Base-by-base conservation (phyloP, 2,329 filamentous ascomycete genomes). In the Ophiostoma pallidulum region DNA sequence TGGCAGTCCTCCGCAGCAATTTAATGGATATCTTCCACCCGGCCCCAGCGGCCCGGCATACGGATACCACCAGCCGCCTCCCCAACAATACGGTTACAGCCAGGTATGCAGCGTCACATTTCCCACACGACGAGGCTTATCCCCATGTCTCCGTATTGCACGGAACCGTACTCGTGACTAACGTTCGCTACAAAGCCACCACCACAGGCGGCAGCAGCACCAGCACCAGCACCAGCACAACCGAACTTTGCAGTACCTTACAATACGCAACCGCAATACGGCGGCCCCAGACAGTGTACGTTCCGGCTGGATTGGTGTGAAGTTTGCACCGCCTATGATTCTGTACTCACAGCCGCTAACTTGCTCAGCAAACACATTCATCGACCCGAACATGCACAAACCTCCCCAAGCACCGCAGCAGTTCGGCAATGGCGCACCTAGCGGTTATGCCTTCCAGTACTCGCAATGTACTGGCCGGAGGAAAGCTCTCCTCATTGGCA, bases 401-500 rank as follows among this genome's bases (percentile, higher is more conserved):
- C 47, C 47, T 4, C 47, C 47, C 8, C 47, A 52, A 19, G 41
- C 50, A 31, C 50, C 50, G 19, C 50, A 51, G 43, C 42, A 46
- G 2, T 51, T 51, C 60, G 86, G 89, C 48, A 73, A 81, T 52
- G 89, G 88, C 49, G 89, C 90, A 13, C 89, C 89, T 16, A 74
- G 80, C 53, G 75, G 75, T 58, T 95, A 95, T 65, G 79, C 74
- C 38, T 97, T 90, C 66, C 86, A 91, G 65, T 96, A 96, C 66
- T 95, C 89, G 40, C 84, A 84, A 56, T 97, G 90, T 64, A 94
- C 85, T 5, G 91, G 90, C 39, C 80, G 82, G 58, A 75, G 90
- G 62, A 96, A 96, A 69, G 91, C 90, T 4, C 70, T 96, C 26
- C 67, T 97, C 52, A 91, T 96, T 57, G 91, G 91, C 47, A 95